Conservation (phyloP, 1,284 basidiomycete genomes). For the Rugosomyces carneus region DNA sequence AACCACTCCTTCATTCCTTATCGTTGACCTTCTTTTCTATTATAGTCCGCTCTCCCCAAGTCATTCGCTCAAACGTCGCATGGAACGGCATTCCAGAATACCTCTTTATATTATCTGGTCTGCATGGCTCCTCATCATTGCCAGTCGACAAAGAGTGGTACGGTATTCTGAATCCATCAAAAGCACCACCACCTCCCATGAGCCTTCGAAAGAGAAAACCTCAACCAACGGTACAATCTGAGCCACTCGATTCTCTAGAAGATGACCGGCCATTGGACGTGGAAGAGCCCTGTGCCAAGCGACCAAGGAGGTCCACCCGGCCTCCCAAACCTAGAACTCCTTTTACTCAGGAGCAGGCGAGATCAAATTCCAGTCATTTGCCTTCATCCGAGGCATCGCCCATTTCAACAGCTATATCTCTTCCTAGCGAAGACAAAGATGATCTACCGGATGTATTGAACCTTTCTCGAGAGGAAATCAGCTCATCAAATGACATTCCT, state of each 20-base stretch:
- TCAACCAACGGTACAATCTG: conserved; percentile 22
- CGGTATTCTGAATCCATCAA: conserved; percentile 27
- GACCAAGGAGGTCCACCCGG: conserved; percentile 15
- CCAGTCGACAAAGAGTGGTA: conserved; percentile 29
- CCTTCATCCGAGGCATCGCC: conserved; percentile 3
- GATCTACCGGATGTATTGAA: not conserved
- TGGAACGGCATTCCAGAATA: conserved; percentile 37
- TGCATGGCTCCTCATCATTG: conserved; percentile 26
- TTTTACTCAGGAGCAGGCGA: conserved; percentile 3
- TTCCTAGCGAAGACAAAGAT: conserved; percentile 6
- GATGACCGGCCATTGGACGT: conserved; percentile 16
- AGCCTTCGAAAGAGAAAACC: conserved; percentile 31
- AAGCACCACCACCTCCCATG: conserved; percentile 20
- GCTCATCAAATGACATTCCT: not conserved
- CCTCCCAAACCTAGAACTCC: conserved; percentile 7
- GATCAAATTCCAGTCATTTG: not conserved
- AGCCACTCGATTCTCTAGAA: conserved; percentile 19
- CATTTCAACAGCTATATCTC: not conserved
- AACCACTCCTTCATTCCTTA: not conserved
- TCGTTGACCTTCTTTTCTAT: conserved; percentile 6
- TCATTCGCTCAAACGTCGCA: conserved; percentile 30
- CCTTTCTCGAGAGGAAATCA: not conserved
- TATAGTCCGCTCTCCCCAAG: conserved; percentile 30
- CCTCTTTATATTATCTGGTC: conserved; percentile 28
- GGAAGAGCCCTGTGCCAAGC: conserved; percentile 20